Base-by-base conservation (phyloP, 2,329 filamentous ascomycete genomes). In the Blastomyces gilchristii region DNA sequence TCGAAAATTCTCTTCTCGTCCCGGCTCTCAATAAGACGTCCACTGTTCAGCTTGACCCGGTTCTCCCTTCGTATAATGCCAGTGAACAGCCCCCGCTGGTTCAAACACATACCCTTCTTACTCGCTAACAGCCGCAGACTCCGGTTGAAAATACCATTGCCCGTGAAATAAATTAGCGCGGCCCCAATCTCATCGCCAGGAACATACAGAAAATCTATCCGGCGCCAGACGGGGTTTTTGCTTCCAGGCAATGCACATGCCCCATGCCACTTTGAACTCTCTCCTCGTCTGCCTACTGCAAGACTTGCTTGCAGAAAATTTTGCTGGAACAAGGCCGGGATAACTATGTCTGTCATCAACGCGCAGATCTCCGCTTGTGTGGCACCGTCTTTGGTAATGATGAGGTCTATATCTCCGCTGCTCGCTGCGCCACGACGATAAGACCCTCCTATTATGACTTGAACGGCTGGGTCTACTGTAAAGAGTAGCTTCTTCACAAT, bases 111-210 rank as follows among this genome's bases (percentile, higher is more conserved):
- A 0, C 85, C 84, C 76, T 90, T 94, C 75, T 85, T 91, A 49
- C 85, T 84, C 16, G 91, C 91, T 66, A 97, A 74, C 18, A 95
- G 76, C 66, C 93, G 79, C 73, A 97, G 84, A 71, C 90, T 95
- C 18, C 92, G 81, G 73, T 97, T 97, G 78, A 97, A 97, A 43
- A 96, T 88, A 72, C 96, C 92, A 68, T 97, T 94, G 0, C 93
- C 93, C 0, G 93, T 97, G 71, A 97, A 97, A 72, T 97, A 97
- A n/a, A 97, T 83, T 65, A 97, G 73, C 0, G 92, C 91, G 0
- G 90, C 92, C 0, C 93, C 93, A 60, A 91, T 81, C 74, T 96
- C 87, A 1, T 83, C 79, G 68, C 86, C 86, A 0, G 92, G 91
- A 0, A 96, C 92, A 3, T 95, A 82, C 1, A 97, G 78, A 25